These are phyloP conservation scores for Geoglossum cookeanum DNA, from an alignment of 2,329 filamentous ascomycete species.

Conservation along the genomic window DNA sequence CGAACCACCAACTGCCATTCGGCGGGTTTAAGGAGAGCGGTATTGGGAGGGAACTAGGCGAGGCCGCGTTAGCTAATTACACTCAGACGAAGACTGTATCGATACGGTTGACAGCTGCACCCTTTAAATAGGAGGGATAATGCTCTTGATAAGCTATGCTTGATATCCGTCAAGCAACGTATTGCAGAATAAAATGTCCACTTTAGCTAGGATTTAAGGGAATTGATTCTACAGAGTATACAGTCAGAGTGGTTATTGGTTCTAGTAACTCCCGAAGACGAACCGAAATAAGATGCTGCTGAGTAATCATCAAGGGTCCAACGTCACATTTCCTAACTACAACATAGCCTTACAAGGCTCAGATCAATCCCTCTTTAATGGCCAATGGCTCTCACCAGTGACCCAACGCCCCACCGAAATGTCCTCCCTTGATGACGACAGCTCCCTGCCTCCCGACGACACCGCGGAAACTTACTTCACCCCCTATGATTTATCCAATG, in stretches of 20 bases:
- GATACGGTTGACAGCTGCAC: constrained; percentile 29
- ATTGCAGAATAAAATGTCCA: too few species aligned
- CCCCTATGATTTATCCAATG: not conserved
- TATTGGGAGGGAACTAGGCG: constrained; percentile 57
- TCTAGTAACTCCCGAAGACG: too few species aligned
- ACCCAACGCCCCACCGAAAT: not conserved
- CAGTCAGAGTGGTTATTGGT: too few species aligned
- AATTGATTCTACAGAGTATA: too few species aligned
- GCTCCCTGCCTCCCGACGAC: not conserved
- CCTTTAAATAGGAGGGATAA: not conserved
- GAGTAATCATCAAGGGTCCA: too few species aligned
- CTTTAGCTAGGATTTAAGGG: too few species aligned
- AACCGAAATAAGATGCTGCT: too few species aligned
- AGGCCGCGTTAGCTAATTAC: constrained; percentile 47
- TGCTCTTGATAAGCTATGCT: too few species aligned
- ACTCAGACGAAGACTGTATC: constrained; percentile 48
- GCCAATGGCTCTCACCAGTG: not conserved
- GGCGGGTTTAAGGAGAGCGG: constrained; percentile 64
- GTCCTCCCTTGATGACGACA: not conserved
- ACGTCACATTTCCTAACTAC: too few species aligned
- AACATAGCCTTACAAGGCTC: too few species aligned
- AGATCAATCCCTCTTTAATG: not conserved
- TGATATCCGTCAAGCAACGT: not conserved
- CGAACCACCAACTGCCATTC: constrained; percentile 50
- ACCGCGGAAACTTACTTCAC: not conserved